Conservation (phyloP, 2,329 filamentous ascomycete genomes). For the Aspergillus floridensis region DNA sequence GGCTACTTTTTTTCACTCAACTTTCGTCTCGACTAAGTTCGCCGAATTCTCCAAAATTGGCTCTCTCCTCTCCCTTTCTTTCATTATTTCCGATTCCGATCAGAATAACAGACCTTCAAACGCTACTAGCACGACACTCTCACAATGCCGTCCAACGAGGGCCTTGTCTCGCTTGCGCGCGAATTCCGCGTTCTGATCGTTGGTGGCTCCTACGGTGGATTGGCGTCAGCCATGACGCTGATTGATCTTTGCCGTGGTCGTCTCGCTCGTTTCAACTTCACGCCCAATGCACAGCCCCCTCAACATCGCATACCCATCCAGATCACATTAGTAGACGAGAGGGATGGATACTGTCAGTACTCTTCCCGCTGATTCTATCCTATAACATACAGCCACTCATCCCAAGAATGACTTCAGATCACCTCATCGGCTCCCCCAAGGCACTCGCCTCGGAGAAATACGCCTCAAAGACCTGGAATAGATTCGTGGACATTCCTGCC, state of each 20-base stretch:
- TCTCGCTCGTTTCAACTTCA: slow-evolving; percentile 44
- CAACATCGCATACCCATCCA: slow-evolving; percentile 56
- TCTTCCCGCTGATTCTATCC: not conserved
- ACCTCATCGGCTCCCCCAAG: slow-evolving; percentile 72
- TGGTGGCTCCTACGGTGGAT: slow-evolving; percentile 70
- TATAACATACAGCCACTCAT: not conserved
- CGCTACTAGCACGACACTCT: not conserved
- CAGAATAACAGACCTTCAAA: not conserved
- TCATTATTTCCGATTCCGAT: not conserved
- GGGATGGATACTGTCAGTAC: slow-evolving; percentile 73
- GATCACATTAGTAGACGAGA: slow-evolving; percentile 72
- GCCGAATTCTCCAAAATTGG: not conserved
- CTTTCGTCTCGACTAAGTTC: not conserved
- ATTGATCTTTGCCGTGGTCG: slow-evolving; percentile 62
- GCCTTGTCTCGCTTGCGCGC: slow-evolving; percentile 19
- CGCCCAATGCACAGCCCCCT: slow-evolving; percentile 22
- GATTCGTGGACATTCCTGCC: slow-evolving; percentile 64
- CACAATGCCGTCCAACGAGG: slow-evolving; percentile 30
- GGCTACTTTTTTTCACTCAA: not conserved
- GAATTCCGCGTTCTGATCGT: slow-evolving; percentile 60
- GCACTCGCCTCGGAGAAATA: slow-evolving; percentile 64
- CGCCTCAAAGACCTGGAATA: slow-evolving; percentile 67
- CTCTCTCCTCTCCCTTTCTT: not conserved
- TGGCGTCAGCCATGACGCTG: slow-evolving; percentile 65
- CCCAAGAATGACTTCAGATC: slow-evolving; percentile 50